Percentiles rank a stretch among this genome's conserved stretches.
These are phyloP conservation scores for Trichoderma orchidacearum DNA, from an alignment of 495 filamentous ascomycete genomes.

Conservation along the genomic window DNA sequence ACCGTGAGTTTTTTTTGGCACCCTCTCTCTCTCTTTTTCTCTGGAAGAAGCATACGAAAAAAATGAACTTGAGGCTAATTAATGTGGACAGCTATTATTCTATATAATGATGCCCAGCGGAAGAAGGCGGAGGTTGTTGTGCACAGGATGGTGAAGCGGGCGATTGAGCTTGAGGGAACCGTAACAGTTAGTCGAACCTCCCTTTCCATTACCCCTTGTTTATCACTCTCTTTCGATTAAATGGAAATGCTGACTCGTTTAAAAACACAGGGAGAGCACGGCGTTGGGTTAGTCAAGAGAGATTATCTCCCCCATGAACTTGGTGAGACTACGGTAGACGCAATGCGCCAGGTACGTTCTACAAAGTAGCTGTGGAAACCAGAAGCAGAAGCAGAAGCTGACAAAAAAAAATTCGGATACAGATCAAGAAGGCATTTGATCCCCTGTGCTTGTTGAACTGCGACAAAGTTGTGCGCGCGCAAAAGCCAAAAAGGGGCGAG, in stretches of 20 bases:
- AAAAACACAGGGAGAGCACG: conserved; percentile 52
- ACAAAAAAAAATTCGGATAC: not conserved
- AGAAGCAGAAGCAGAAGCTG: not conserved
- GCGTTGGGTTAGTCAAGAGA: conserved; percentile 67
- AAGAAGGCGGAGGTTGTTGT: conserved; percentile 54
- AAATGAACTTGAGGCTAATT: conserved; percentile 1
- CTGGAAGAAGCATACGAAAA: not conserved
- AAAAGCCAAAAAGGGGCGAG: conserved; percentile 38
- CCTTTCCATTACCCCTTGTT: not conserved
- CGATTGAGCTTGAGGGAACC: conserved; percentile 71
- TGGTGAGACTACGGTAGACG: conserved; percentile 56
- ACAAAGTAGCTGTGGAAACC: not conserved
- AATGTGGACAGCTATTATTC: conserved; percentile 42
- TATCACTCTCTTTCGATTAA: not conserved
- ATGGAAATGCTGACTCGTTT: not conserved
- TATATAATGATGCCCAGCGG: conserved; percentile 56
- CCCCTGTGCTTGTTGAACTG: conserved; percentile 66
- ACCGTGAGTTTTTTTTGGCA: conserved; percentile 31
- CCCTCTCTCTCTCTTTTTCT: not conserved
- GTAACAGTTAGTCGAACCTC: conserved; percentile 39
- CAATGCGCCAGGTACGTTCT: conserved; percentile 56
- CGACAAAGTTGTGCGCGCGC: conserved; percentile 62
- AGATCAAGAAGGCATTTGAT: conserved; percentile 61
- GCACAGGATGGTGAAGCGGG: conserved; percentile 72
- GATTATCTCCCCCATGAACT: conserved; percentile 68